A percentile compares a stretch with the other conserved stretches of the same genome.
Evolutionary conservation across 352 stramenopile species (phyloP).

Genomic region (Phytophthora pistaciae): DNA sequence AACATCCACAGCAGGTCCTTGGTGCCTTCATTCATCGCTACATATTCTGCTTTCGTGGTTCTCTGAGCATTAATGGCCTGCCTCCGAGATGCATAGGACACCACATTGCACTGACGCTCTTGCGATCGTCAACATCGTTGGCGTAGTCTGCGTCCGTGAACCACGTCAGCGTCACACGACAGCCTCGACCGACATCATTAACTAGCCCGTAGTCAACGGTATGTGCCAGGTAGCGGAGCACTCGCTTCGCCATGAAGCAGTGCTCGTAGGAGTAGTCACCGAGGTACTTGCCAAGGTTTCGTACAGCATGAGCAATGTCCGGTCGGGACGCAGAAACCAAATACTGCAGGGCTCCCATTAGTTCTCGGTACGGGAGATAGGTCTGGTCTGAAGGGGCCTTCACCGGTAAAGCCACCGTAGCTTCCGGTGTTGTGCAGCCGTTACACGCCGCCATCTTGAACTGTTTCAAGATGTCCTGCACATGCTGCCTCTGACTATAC

Average conservation of each 20-base stretch:
- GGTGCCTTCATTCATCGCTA: background rate
- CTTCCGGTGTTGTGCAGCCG: constrained; percentile 1
- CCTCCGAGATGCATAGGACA: background rate
- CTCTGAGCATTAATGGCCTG: too few species aligned
- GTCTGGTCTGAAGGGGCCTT: background rate
- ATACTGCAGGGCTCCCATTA: constrained; percentile 16
- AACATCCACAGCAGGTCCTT: background rate
- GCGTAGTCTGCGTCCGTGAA: background rate
- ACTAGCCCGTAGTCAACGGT: background rate
- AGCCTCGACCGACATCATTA: background rate
- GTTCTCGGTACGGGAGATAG: constrained; percentile 15
- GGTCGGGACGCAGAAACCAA: constrained; percentile 15
- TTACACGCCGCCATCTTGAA: constrained; percentile 17
- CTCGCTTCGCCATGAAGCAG: constrained; percentile 9
- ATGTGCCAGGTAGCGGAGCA: background rate
- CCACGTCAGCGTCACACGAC: background rate
- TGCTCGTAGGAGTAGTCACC: constrained; percentile 2
- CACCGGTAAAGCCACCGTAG: background rate
- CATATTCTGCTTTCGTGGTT: background rate
- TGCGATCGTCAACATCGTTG: background rate
- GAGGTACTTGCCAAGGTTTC: constrained; percentile 10
- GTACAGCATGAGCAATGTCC: background rate
- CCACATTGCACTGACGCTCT: background rate
- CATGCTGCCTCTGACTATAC: constrained; percentile 8
- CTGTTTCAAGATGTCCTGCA: constrained; percentile 5